Conservation (phyloP, 2,329 filamentous ascomycete species). For the Botrytis aclada region DNA sequence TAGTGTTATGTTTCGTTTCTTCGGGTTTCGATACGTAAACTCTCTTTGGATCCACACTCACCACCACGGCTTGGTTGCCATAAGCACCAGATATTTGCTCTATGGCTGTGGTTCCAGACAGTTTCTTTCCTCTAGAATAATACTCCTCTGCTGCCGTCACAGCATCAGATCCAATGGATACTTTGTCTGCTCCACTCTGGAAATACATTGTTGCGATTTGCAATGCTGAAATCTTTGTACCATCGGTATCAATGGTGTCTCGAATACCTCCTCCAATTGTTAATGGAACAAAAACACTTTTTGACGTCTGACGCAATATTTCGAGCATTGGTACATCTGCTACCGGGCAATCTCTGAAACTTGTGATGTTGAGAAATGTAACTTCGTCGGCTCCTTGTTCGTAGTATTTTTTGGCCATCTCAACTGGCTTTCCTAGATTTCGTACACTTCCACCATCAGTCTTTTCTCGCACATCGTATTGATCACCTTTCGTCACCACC, state of each 20-base stretch:
- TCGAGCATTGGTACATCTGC: slow-evolving; percentile 96
- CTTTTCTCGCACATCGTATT: slow-evolving; percentile 97
- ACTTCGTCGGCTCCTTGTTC: slow-evolving; percentile 95
- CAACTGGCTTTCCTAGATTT: slow-evolving; percentile 94
- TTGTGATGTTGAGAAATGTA: slow-evolving; percentile 97
- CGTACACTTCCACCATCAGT: slow-evolving; percentile 64
- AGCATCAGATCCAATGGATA: slow-evolving; percentile 93
- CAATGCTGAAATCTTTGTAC: slow-evolving; percentile 79
- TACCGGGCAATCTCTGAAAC: slow-evolving; percentile 90
- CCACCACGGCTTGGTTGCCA: slow-evolving; percentile 93
- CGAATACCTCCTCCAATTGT: slow-evolving; percentile 95
- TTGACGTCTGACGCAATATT: slow-evolving; percentile 78
- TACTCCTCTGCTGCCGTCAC: slow-evolving; percentile 92
- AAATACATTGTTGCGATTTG: slow-evolving; percentile 97
- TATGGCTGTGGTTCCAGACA: slow-evolving; percentile 83
- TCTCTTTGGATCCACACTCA: slow-evolving; percentile 89
- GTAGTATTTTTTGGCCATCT: slow-evolving; percentile 92
- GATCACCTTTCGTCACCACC: slow-evolving; percentile 96
- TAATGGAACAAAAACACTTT: slow-evolving; percentile 91
- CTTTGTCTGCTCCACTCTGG: slow-evolving; percentile 94
- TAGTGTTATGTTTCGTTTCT: slow-evolving; percentile 68
- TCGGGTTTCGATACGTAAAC: slow-evolving; percentile 72
- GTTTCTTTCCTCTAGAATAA: slow-evolving; percentile 63
- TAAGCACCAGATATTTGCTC: slow-evolving; percentile 93
- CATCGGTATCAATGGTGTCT: slow-evolving; percentile 86